Percentiles rank a stretch among this genome's conserved stretches.
Conservation (phyloP, 2,329 filamentous ascomycete species). For the Paecilomyces sp. region DNA sequence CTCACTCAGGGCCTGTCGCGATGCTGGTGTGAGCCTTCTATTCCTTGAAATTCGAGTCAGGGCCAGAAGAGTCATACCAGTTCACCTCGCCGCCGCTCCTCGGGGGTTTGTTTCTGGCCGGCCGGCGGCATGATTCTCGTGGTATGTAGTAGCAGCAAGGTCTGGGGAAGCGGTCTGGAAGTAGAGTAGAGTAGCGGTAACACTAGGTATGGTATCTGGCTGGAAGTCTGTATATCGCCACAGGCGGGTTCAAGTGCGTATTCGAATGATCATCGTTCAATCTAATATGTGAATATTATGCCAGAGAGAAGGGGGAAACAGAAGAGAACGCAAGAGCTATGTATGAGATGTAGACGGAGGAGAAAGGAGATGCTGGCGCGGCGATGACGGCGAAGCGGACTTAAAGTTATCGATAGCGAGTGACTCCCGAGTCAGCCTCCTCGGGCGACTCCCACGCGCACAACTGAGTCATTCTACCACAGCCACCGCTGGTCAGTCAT, state of each 20-base stretch:
- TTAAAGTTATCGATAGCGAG: constrained; percentile 19
- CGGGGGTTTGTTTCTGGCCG: constrained; percentile 55
- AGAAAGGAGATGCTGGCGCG: constrained; percentile 4
- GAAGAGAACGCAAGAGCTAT: not conserved
- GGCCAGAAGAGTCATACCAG: constrained; percentile 49
- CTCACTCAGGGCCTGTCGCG: constrained; percentile 68
- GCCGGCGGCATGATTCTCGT: constrained; percentile 25
- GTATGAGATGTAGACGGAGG: constrained; percentile 3
- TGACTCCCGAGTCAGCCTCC: constrained; percentile 8
- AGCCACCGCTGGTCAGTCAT: not conserved
- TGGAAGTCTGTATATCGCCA: constrained; percentile 21
- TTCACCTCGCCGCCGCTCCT: constrained; percentile 82
- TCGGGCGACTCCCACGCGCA: not conserved
- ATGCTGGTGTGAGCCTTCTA: constrained; percentile 2
- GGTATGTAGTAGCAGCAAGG: not conserved
- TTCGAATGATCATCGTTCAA: constrained; percentile 37
- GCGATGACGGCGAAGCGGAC: constrained; percentile 14
- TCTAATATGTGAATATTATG: constrained; percentile 1
- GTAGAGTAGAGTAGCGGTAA: not conserved
- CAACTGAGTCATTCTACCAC: not conserved
- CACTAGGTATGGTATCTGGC: constrained; percentile 5
- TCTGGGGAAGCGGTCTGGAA: not conserved
- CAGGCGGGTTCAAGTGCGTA: constrained; percentile 30
- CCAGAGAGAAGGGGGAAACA: constrained; percentile 1
- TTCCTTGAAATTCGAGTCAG: not conserved